phyloP scores from a whole-genome alignment of 176 grass and related monocot genomes.

The Typha latifolia region DNA sequence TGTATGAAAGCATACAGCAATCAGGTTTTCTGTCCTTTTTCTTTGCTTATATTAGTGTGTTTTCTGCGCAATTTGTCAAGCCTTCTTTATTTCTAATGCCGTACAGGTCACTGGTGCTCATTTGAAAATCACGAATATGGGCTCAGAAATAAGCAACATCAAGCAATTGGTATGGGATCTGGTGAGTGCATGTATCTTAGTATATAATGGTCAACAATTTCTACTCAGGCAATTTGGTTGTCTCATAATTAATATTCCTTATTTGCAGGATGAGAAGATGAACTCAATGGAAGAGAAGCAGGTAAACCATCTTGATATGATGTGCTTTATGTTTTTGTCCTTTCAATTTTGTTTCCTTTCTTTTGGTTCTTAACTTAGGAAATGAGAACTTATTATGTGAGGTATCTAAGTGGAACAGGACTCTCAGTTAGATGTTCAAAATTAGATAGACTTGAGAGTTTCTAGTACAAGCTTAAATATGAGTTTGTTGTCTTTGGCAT shows the following conservation, averaged over 20 bases:
- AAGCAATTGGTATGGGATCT: slow-evolving; percentile 75
- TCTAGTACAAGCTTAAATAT: too few species aligned
- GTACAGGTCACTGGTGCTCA: slow-evolving; percentile 76
- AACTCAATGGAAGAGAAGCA: slow-evolving; percentile 87
- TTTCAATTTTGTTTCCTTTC: background rate
- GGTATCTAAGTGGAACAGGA: too few species aligned
- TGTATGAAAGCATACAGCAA: too few species aligned
- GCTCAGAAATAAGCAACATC: slow-evolving; percentile 69
- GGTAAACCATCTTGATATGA: slow-evolving; percentile 20
- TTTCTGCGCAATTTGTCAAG: slow-evolving; percentile 19
- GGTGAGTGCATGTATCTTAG: slow-evolving; percentile 27
- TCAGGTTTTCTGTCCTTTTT: background rate
- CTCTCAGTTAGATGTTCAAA: too few species aligned
- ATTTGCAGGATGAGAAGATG: slow-evolving; percentile 72
- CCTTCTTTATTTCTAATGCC: slow-evolving; percentile 12
- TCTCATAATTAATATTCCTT: background rate
- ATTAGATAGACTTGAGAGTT: too few species aligned
- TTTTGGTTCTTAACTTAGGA: background rate
- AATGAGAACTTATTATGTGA: too few species aligned
- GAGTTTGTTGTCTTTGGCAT: too few species aligned
- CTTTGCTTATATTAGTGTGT: background rate
- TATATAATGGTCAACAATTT: background rate
- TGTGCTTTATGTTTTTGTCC: background rate
- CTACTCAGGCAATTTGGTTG: background rate
- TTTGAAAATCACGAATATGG: slow-evolving; percentile 63